Evolutionary conservation across 176 grass and related monocot species (phyloP).

Genomic region (Cenchrus americanus): DNA sequence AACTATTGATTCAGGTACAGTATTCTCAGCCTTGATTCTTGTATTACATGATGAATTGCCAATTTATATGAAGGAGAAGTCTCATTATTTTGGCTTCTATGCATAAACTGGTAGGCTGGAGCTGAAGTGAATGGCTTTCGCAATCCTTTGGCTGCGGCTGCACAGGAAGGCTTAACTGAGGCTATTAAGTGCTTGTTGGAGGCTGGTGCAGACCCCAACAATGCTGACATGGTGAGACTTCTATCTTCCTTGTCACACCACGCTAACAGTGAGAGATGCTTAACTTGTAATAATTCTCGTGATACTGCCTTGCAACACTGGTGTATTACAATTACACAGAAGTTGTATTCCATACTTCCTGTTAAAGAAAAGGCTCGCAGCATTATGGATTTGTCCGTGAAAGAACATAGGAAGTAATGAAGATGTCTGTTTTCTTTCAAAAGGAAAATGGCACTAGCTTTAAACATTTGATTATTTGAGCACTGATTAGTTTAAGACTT

Average conservation of each 20-base stretch:
- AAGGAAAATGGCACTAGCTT: not conserved
- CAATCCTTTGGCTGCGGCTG: slow-evolving; percentile 10
- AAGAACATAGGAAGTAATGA: not conserved
- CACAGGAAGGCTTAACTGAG: slow-evolving; percentile 23
- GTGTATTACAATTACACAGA: not conserved
- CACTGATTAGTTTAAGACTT: not conserved
- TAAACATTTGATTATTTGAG: not conserved
- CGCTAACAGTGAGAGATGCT: not conserved
- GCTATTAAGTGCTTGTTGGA: slow-evolving; percentile 35
- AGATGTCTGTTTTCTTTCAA: not conserved
- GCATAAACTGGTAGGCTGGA: slow-evolving; percentile 37
- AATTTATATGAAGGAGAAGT: not conserved
- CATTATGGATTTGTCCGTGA: not conserved
- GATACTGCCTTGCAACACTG: not conserved
- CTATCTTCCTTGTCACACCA: not conserved
- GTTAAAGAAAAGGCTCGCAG: not conserved
- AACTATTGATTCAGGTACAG: slow-evolving; percentile 43
- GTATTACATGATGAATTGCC: not conserved
- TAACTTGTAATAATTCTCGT: not conserved
- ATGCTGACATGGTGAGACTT: slow-evolving; percentile 21
- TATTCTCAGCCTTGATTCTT: slow-evolving; percentile 6
- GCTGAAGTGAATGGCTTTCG: slow-evolving; percentile 28
- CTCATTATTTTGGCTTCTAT: not conserved
- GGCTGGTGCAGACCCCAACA: slow-evolving; percentile 36
- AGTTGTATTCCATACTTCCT: not conserved